Conservation (phyloP, 352 stramenopile species). For the Pythium biforme region DNA sequence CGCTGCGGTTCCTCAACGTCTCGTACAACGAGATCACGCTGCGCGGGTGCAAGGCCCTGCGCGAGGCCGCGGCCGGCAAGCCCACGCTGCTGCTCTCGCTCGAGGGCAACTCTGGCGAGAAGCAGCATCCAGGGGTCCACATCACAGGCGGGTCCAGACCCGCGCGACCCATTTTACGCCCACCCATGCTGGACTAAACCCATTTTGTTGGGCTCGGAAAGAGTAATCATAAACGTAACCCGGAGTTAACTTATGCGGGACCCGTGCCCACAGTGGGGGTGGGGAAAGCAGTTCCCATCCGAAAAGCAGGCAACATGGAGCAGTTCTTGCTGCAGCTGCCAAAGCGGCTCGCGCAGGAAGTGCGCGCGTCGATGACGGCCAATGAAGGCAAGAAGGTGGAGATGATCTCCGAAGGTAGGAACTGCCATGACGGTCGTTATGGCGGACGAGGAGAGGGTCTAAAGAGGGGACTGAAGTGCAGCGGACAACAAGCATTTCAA, state of each 20-base stretch:
- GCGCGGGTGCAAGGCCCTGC: slow-evolving; percentile 66
- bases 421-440: background rate
- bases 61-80: slow-evolving; percentile 40
- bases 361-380: slow-evolving; percentile 62
- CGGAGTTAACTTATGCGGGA: slow-evolving; percentile 9
- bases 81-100: slow-evolving; percentile 30
- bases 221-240: background rate
- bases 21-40: slow-evolving; percentile 82
- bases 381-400: slow-evolving; percentile 65
- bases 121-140: slow-evolving; percentile 31
- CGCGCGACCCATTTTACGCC: background rate
- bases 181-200: background rate
- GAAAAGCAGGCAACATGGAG: slow-evolving; percentile 50
- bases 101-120: slow-evolving; percentile 50
- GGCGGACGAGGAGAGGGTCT: no score
- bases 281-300: no score
- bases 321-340: slow-evolving; percentile 86
- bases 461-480: no score
- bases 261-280: no score
- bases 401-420: slow-evolving; percentile 72
- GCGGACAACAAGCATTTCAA: slow-evolving; percentile 88
- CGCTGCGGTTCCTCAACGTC: slow-evolving; percentile 53
- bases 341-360: slow-evolving; percentile 74
- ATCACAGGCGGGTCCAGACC: slow-evolving; percentile 32
- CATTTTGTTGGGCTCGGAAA: no score